Conservation (phyloP, 257 asterid species). For the Echium plantagineum region DNA sequence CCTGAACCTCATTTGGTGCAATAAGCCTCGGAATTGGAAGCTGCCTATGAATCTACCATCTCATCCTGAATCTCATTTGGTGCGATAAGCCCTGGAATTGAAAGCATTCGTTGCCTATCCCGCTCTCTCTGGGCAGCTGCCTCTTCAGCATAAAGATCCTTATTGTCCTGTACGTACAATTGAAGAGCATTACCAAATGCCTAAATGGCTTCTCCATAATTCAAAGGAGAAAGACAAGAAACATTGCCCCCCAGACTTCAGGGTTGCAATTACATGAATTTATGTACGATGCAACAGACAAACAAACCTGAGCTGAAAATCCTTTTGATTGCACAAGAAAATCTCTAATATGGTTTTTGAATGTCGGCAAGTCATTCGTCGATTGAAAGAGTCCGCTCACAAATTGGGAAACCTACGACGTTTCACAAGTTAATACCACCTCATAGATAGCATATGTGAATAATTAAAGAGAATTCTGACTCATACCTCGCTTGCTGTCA, state of each 20-base stretch:
- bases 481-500: conserved; percentile 76
- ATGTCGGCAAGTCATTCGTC: conserved; percentile 43
- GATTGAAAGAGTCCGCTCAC: conserved; percentile 81
- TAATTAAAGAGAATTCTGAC: background rate
- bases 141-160: conserved; percentile 89
- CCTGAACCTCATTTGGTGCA: conserved; percentile 83
- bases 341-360: conserved; percentile 85
- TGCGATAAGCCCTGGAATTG: conserved; percentile 83
- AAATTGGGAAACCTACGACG: conserved; percentile 68
- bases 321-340: conserved; percentile 94
- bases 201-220: background rate
- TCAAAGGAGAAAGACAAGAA: background rate
- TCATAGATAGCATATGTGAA: background rate
- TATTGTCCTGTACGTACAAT: conserved; percentile 56
- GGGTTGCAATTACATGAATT: background rate
- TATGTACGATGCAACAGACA: background rate
- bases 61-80: conserved; percentile 90
- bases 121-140: conserved; percentile 78
- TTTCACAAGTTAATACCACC: background rate
- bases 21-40: conserved; percentile 84
- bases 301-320: conserved; percentile 86
- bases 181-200: background rate
- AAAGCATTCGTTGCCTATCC: conserved; percentile 81
- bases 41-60: conserved; percentile 73
- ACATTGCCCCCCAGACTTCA: background rate